Evolutionary conservation across 2,329 filamentous ascomycete genomes (phyloP).

Genomic region (Fusarium anthophilum): DNA sequence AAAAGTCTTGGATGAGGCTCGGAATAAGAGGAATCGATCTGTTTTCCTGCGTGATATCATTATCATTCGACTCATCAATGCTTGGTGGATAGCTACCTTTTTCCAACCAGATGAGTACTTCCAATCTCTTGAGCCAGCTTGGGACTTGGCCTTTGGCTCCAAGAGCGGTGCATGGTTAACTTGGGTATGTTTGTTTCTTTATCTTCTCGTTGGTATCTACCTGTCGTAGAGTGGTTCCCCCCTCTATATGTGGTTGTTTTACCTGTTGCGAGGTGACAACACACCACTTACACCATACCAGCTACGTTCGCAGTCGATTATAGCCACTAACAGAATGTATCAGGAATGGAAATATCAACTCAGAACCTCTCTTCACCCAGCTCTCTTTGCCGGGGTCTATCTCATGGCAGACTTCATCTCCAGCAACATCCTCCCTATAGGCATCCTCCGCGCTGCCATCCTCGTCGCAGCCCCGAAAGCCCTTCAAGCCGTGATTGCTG

Average conservation of each 20-base stretch:
- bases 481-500: conserved; percentile 80
- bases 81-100: conserved; percentile 82
- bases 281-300: conserved; percentile 15
- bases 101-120: conserved; percentile 99
- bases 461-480: conserved; percentile 78
- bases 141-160: conserved; percentile 84
- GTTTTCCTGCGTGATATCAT: conserved; percentile 57
- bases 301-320: background rate
- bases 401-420: conserved; percentile 67
- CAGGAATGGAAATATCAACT: conserved; percentile 94
- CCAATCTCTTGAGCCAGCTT: conserved; percentile 93
- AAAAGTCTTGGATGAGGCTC: conserved; percentile 26
- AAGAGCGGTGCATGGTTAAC: conserved; percentile 89
- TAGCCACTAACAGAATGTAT: conserved; percentile 19
- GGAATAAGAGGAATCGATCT: conserved; percentile 37
- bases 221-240: background rate
- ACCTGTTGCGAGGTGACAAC: background rate
- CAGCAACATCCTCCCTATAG: conserved; percentile 59
- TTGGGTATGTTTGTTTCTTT: conserved; percentile 73
- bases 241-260: background rate
- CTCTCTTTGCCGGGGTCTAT: conserved; percentile 83
- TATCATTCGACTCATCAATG: conserved; percentile 80
- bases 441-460: conserved; percentile 69
- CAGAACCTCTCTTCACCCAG: conserved; percentile 91
- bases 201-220: background rate